A percentile compares a stretch with the other conserved stretches of the same genome.
Evolutionary conservation across 1,284 basidiomycete species (phyloP).

Genomic region (Melampsora occidentalis): DNA sequence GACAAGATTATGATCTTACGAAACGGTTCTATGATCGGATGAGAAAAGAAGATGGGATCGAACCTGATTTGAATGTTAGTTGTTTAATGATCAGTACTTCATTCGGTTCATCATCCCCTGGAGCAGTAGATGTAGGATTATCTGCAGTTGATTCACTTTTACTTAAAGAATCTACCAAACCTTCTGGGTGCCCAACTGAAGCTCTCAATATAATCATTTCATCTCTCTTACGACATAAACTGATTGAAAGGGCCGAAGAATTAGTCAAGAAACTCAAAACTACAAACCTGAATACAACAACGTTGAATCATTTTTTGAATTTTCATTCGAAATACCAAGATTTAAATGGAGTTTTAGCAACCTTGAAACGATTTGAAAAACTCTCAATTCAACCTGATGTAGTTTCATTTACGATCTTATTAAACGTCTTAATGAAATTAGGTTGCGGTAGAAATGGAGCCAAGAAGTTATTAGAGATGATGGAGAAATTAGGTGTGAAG

Average conservation of each 20-base stretch:
- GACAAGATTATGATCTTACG: neutral
- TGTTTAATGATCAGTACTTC: constrained; percentile 31
- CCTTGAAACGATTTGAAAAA: constrained; percentile 32
- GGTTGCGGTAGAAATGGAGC: neutral
- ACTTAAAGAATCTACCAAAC: neutral
- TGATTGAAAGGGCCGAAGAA: constrained; percentile 31
- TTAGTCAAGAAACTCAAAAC: neutral
- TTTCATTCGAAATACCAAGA: constrained; percentile 13
- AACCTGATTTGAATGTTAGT: constrained; percentile 6
- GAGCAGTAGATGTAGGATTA: constrained; percentile 4
- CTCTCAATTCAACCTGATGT: constrained; percentile 30
- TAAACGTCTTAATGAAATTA: constrained; percentile 32
- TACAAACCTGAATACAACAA: constrained; percentile 14
- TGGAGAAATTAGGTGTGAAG: constrained; percentile 22
- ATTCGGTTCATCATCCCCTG: neutral
- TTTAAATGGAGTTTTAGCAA: neutral
- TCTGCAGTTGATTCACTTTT: constrained; percentile 17
- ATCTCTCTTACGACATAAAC: constrained; percentile 6
- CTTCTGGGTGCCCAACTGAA: constrained; percentile 12
- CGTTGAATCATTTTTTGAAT: constrained; percentile 36
- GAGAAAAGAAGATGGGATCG: constrained; percentile 11
- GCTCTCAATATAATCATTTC: constrained; percentile 31
- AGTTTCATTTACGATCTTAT: constrained; percentile 37
- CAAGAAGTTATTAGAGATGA: constrained; percentile 19
- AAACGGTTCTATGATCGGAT: constrained; percentile 15